A percentile compares a stretch with the other conserved stretches of the same genome.
These are phyloP conservation scores for Mitragyna speciosa DNA, from an alignment of 257 asterid genomes.

Conservation along the genomic window DNA sequence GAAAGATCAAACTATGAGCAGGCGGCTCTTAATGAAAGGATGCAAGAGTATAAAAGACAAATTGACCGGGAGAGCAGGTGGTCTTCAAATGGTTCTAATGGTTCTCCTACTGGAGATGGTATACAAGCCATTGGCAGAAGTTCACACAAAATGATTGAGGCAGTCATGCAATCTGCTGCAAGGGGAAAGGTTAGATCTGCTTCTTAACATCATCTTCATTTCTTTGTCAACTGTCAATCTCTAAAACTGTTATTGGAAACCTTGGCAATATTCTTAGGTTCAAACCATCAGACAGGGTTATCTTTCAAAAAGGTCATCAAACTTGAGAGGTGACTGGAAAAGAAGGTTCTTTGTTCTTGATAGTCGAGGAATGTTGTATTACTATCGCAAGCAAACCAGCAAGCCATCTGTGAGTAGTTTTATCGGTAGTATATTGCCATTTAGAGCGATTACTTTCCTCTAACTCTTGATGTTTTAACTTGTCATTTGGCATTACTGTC, in stretches of 20 bases:
- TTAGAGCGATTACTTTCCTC: background rate
- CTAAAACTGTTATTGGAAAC: background rate
- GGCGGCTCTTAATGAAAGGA: slow-evolving; percentile 95
- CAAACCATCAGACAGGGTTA: slow-evolving; percentile 99
- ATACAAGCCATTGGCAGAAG: slow-evolving; percentile 96
- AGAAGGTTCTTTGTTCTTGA: slow-evolving; percentile 99
- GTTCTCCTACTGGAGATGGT: slow-evolving; percentile 98
- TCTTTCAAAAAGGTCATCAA: slow-evolving; percentile 95
- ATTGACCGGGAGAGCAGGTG: slow-evolving; percentile 91
- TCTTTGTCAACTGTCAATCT: background rate
- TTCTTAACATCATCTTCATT: slow-evolving; percentile 14
- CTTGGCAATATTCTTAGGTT: slow-evolving; percentile 53
- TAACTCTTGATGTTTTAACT: slow-evolving; percentile 11
- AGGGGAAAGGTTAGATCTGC: slow-evolving; percentile 79
- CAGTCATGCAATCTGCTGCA: slow-evolving; percentile 97
- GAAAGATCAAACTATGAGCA: slow-evolving; percentile 94
- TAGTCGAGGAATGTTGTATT: slow-evolving; percentile 98
- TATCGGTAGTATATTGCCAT: slow-evolving; percentile 12
- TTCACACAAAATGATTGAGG: slow-evolving; percentile 99
- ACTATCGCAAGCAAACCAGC: slow-evolving; percentile 94
- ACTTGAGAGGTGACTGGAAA: slow-evolving; percentile 98
- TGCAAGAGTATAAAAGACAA: slow-evolving; percentile 96
- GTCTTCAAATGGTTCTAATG: slow-evolving; percentile 82
- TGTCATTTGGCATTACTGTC: slow-evolving; percentile 8
- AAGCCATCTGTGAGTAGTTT: slow-evolving; percentile 88